These are phyloP conservation scores for Cryptosporidium sp. DNA, from an alignment of 169 alveolate genomes.

Conservation along the genomic window DNA sequence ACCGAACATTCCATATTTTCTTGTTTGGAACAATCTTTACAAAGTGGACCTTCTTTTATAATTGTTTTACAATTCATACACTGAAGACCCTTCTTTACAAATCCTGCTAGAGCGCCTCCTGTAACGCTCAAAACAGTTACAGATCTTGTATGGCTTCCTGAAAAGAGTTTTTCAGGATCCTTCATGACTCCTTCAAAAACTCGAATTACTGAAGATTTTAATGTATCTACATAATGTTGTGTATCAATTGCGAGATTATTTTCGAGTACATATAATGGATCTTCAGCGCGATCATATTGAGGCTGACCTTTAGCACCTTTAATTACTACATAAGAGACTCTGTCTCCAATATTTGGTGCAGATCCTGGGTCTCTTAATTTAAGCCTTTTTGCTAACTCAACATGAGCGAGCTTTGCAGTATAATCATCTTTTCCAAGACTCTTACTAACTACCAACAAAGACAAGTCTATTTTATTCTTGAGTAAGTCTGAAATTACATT, in stretches of 20 bases:
- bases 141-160: slow-evolving; percentile 90
- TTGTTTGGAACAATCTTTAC: slow-evolving; percentile 79
- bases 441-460: slow-evolving; percentile 97
- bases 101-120: slow-evolving; percentile 91
- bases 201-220: slow-evolving; percentile 93
- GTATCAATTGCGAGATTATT: slow-evolving; percentile 97
- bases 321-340: slow-evolving; percentile 95
- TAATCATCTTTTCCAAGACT: slow-evolving; percentile 94
- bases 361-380: slow-evolving; percentile 94
- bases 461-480: slow-evolving; percentile 96
- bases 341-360: slow-evolving; percentile 98
- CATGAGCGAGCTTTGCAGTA: slow-evolving; percentile 97
- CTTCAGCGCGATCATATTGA: slow-evolving; percentile 98
- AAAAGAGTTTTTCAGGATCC: slow-evolving; percentile 91
- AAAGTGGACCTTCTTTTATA: slow-evolving; percentile 83
- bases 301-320: slow-evolving; percentile 95
- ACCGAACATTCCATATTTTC: slow-evolving; percentile 80
- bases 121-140: slow-evolving; percentile 68
- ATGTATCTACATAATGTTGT: slow-evolving; percentile 95
- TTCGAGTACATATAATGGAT: slow-evolving; percentile 97
- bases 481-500: slow-evolving; percentile 89
- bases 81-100: slow-evolving; percentile 89
- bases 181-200: slow-evolving; percentile 92
- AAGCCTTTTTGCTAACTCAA: slow-evolving; percentile 98
- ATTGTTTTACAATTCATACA: slow-evolving; percentile 95